Evolutionary conservation across 2,329 filamentous ascomycete species (phyloP).

Genomic region (Diaporthe sp.): DNA sequence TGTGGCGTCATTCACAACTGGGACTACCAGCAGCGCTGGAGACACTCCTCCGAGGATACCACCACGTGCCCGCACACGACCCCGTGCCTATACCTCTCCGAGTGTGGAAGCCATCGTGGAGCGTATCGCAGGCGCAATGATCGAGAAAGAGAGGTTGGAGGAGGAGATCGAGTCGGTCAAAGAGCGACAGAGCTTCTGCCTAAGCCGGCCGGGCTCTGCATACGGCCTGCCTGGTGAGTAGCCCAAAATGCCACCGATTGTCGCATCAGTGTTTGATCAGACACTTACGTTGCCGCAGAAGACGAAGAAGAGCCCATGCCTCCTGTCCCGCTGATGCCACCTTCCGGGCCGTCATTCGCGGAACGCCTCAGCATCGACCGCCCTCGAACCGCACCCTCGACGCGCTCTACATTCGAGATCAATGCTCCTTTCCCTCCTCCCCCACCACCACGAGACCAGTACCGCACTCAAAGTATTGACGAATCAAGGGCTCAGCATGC

Average conservation of each 20-base stretch:
- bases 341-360: slow-evolving; percentile 70
- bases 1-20: slow-evolving; percentile 48
- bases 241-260: slow-evolving; percentile 5
- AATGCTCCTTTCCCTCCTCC: slow-evolving; percentile 35
- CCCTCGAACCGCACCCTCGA: slow-evolving; percentile 52
- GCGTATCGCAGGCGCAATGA: slow-evolving; percentile 69
- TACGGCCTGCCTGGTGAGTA: slow-evolving; percentile 55
- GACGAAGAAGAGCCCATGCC: slow-evolving; percentile 67
- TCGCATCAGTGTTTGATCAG: slow-evolving; percentile 1
- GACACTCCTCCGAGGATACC: slow-evolving; percentile 58
- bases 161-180: slow-evolving; percentile 72
- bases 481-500: slow-evolving; percentile 29
- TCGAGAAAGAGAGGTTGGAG: slow-evolving; percentile 71
- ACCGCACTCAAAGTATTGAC: slow-evolving; percentile 34
- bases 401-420: slow-evolving; percentile 37
- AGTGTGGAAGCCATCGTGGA: slow-evolving; percentile 67
- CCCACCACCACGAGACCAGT: slow-evolving; percentile 37
- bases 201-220: slow-evolving; percentile 65
- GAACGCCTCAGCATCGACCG: slow-evolving; percentile 66
- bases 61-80: slow-evolving; percentile 59
- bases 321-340: slow-evolving; percentile 69
- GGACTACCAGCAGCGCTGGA: slow-evolving; percentile 48
- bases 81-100: slow-evolving; percentile 57
- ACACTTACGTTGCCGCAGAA: slow-evolving; percentile 42
- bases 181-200: slow-evolving; percentile 72